Evolutionary conservation across 2,329 filamentous ascomycete species (phyloP), one percentile per base, ranked within the genome.

Genomic region (Aureobasidium zeae): DNA sequence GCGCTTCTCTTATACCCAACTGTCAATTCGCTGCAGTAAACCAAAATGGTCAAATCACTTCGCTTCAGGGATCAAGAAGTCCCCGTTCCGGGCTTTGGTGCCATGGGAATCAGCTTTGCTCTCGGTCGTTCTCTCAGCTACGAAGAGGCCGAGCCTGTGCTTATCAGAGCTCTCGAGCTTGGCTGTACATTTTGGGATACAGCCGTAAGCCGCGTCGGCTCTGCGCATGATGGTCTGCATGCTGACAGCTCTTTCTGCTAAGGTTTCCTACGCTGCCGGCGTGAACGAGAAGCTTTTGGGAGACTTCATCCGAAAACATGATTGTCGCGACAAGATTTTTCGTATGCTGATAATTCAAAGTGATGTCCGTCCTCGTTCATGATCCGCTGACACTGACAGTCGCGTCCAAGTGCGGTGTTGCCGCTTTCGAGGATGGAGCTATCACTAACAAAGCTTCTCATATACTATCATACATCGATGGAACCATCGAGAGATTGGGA

Each of bases 281-380:
- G 61, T 69, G 10, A 72, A 73, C 36, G 70, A 72, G 44, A 70
- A 68, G 53, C 60, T 72, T 0, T 54, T 72, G 0, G 70, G 69
- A 3, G 67, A 71, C 22, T 72, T 72, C 47, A 70, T 72, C 48
- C 53, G 63, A 17, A 72, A 71, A 51, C 68, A 72, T 53, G 68
- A 71, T 36, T 57, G 68, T 8, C 65, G 70, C 2, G 68, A 71
- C 44, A 70, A 71, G 49, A 28, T 72, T n/a, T 71, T 72, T 48
- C 53, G n/a, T n/a, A n/a, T n/a, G n/a, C n/a, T n/a, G n/a, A n/a
- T n/a, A n/a, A n/a, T n/a, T n/a, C n/a, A n/a, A n/a, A n/a, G n/a
- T n/a, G n/a, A n/a, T n/a, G n/a, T n/a, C n/a, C n/a, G n/a, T n/a
- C n/a, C n/a, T n/a, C n/a, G n/a, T n/a, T n/a, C n/a, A n/a, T n/a